These are phyloP conservation scores for Sequoiadendron giganteum DNA, from an alignment of 75 land plant genomes.

Conservation along the genomic window DNA sequence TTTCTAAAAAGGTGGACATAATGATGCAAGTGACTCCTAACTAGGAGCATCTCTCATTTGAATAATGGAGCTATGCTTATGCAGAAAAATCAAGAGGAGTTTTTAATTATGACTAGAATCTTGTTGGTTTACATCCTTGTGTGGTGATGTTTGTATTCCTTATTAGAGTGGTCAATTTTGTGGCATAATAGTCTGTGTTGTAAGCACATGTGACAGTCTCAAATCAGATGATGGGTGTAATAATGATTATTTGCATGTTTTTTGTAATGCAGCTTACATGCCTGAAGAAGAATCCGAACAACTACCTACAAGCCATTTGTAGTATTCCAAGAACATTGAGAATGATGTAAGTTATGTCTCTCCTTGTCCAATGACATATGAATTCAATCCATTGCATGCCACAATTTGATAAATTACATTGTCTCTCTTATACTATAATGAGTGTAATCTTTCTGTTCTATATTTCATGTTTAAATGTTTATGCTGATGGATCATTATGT, in stretches of 20 bases:
- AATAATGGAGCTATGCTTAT: neutral
- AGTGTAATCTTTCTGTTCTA: neutral
- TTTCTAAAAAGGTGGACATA: no score
- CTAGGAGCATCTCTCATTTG: neutral
- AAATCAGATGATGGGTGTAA: neutral
- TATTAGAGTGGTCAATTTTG: neutral
- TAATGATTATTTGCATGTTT: conserved; percentile 3
- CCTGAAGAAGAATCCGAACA: conserved; percentile 80
- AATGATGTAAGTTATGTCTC: conserved; percentile 40
- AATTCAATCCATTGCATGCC: neutral
- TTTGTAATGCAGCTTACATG: conserved; percentile 59
- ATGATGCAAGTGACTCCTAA: neutral
- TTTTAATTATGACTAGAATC: neutral
- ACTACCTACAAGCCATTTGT: conserved; percentile 78
- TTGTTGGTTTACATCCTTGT: conserved; percentile 4
- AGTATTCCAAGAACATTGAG: conserved; percentile 87
- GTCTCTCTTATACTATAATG: neutral
- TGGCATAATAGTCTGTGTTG: no score
- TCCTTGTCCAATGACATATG: neutral
- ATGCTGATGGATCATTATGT: neutral
- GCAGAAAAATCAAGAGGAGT: neutral
- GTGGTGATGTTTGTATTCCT: neutral
- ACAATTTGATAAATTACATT: neutral
- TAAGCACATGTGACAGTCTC: neutral
- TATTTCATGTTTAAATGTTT: neutral